Conservation (phyloP, 305 asterid species). For the Withania somnifera region DNA sequence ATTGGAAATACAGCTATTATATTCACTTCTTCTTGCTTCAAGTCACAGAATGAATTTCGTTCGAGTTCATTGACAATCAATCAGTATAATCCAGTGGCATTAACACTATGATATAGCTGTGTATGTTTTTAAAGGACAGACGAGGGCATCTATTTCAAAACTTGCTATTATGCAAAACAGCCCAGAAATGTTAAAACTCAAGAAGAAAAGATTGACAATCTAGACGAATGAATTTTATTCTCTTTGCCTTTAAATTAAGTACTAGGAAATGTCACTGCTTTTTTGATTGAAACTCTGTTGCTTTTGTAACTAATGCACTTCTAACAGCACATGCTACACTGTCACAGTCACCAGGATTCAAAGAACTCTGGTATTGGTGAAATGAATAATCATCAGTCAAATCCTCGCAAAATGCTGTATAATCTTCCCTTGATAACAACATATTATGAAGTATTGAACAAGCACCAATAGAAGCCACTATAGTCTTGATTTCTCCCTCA, state of each 20-base stretch:
- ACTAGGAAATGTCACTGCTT: neutral
- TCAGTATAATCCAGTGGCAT: neutral
- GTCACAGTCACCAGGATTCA: constrained; percentile 5
- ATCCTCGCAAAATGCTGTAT: constrained; percentile 48
- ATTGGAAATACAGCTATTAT: neutral
- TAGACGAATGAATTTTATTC: neutral
- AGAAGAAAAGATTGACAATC: neutral
- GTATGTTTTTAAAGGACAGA: neutral
- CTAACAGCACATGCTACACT: constrained; percentile 24
- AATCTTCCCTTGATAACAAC: constrained; percentile 70
- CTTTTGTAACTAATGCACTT: constrained; percentile 35
- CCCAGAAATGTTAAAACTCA: neutral
- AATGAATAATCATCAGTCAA: constrained; percentile 20
- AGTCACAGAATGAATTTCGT: neutral
- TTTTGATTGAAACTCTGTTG: constrained; percentile 10
- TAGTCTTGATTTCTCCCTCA: constrained; percentile 37
- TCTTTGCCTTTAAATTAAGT: neutral
- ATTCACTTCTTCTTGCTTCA: neutral
- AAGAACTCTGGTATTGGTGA: constrained; percentile 6
- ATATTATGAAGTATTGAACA: constrained; percentile 79
- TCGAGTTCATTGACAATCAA: neutral
- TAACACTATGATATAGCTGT: neutral
- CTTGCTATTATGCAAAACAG: neutral
- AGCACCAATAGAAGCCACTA: constrained; percentile 66
- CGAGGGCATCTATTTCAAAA: neutral